phyloP scores from a whole-genome alignment of 495 filamentous ascomycete genomes.

The Cercophora samala region DNA sequence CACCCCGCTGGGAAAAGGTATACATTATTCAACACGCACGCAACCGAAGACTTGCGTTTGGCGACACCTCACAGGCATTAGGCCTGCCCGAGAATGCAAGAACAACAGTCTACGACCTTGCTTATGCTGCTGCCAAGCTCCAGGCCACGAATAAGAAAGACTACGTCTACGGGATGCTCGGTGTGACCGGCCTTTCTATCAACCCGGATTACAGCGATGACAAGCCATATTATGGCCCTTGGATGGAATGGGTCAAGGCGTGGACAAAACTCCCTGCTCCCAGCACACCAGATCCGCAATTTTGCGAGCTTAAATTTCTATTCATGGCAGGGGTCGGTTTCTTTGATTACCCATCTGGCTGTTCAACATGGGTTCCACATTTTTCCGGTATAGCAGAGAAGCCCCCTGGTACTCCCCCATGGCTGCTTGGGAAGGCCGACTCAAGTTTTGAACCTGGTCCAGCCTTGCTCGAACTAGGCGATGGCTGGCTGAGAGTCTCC shows the following conservation, averaged over 20 bases:
- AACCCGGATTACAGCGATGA: not conserved
- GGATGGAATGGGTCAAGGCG: not conserved
- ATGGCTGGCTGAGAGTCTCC: not conserved
- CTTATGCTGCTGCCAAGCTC: no score
- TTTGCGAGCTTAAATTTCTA: not conserved
- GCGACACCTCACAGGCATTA: no score
- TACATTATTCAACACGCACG: no score
- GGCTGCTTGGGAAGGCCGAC: not conserved
- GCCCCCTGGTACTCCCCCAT: not conserved
- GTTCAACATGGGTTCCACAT: not conserved
- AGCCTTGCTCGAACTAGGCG: not conserved
- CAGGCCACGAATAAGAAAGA: not conserved
- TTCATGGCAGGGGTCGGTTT: not conserved
- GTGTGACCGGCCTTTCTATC: not conserved
- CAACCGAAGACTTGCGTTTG: no score
- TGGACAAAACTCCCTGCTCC: not conserved
- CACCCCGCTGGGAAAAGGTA: no score
- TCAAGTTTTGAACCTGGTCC: not conserved
- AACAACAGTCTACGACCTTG: no score
- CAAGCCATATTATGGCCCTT: not conserved
- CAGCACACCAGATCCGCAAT: not conserved
- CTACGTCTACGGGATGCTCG: not conserved
- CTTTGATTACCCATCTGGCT: not conserved
- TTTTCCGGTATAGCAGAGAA: not conserved
- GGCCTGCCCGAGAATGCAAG: no score